phyloP scores from a whole-genome alignment of 129 eudicot genomes.

The Centella asiatica region DNA sequence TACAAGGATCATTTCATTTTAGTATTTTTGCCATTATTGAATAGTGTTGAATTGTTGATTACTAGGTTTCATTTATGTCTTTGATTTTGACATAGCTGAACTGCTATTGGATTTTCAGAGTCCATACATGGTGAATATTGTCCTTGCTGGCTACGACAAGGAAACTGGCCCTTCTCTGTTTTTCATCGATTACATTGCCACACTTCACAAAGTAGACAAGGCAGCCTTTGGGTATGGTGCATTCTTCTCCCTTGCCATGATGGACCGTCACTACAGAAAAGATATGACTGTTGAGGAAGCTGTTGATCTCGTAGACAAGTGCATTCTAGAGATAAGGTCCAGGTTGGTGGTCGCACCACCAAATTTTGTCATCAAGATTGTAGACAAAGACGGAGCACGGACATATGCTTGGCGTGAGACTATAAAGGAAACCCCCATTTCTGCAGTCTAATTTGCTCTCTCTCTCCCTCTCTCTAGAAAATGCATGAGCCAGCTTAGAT shows the following conservation, averaged over 20 bases:
- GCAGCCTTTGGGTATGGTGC: slow-evolving; percentile 94
- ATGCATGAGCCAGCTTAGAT: slow-evolving; percentile 2
- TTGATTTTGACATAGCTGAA: not conserved
- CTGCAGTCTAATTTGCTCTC: slow-evolving; percentile 23
- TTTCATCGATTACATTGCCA: slow-evolving; percentile 84
- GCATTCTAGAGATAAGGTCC: slow-evolving; percentile 73
- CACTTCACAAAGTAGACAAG: slow-evolving; percentile 82
- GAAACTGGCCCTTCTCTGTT: slow-evolving; percentile 75
- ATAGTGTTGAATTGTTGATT: too few relatives aligned
- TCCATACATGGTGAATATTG: slow-evolving; percentile 68
- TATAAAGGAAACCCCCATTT: slow-evolving; percentile 39
- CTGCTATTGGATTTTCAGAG: slow-evolving; percentile 38
- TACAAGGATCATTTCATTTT: too few relatives aligned
- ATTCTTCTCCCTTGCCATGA: slow-evolving; percentile 87
- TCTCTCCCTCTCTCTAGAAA: not conserved
- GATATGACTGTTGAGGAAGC: slow-evolving; percentile 94
- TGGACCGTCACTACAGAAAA: slow-evolving; percentile 81
- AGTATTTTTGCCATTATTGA: too few relatives aligned
- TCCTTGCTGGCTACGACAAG: slow-evolving; percentile 76
- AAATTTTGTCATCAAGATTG: slow-evolving; percentile 89
- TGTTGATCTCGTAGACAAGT: slow-evolving; percentile 70
- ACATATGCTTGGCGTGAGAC: slow-evolving; percentile 88
- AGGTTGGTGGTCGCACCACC: slow-evolving; percentile 97
- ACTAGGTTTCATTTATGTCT: too few relatives aligned
- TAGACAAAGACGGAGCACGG: slow-evolving; percentile 88